phyloP scores from a whole-genome alignment of 768 basidiomycete species.

The Boletus sp. region DNA sequence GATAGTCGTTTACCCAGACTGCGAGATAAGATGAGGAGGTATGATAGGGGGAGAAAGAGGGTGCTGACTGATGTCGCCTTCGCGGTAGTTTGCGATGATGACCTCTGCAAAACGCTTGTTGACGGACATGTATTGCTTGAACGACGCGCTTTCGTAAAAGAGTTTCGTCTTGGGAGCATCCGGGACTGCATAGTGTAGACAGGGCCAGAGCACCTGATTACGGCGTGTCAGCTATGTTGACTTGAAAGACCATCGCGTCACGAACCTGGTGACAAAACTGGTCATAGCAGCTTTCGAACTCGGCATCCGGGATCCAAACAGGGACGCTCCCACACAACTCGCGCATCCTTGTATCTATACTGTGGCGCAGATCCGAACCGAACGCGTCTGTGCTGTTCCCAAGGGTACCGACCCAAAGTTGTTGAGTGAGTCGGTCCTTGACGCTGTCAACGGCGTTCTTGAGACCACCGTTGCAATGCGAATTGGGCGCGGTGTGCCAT shows the following conservation, averaged over 20 bases:
- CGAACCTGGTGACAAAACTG: slow-evolving; percentile 82
- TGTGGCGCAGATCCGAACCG: slow-evolving; percentile 50
- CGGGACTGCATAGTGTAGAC: slow-evolving; percentile 81
- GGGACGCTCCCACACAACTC: slow-evolving; percentile 45
- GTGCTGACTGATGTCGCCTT: slow-evolving; percentile 75
- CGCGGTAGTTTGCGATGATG: slow-evolving; percentile 76
- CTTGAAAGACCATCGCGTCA: slow-evolving; percentile 5
- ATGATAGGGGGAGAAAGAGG: neutral
- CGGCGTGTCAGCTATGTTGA: slow-evolving; percentile 17
- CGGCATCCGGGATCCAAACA: slow-evolving; percentile 81
- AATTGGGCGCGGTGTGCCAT: slow-evolving; percentile 57
- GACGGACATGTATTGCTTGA: slow-evolving; percentile 83
- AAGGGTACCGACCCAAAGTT: slow-evolving; percentile 70
- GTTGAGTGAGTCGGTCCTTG: slow-evolving; percentile 46
- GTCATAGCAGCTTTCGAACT: slow-evolving; percentile 79
- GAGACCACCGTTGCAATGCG: slow-evolving; percentile 79
- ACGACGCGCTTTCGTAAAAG: slow-evolving; percentile 78
- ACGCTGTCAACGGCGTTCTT: slow-evolving; percentile 80
- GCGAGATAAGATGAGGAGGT: slow-evolving; percentile 1
- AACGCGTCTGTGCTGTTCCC: slow-evolving; percentile 70
- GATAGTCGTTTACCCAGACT: slow-evolving; percentile 94
- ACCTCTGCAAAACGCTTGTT: slow-evolving; percentile 88
- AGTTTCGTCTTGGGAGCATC: slow-evolving; percentile 83
- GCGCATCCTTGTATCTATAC: slow-evolving; percentile 52
- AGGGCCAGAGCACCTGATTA: slow-evolving; percentile 74